These are phyloP conservation scores for Hericium rajendrae DNA, from an alignment of 768 basidiomycete species.

Conservation along the genomic window DNA sequence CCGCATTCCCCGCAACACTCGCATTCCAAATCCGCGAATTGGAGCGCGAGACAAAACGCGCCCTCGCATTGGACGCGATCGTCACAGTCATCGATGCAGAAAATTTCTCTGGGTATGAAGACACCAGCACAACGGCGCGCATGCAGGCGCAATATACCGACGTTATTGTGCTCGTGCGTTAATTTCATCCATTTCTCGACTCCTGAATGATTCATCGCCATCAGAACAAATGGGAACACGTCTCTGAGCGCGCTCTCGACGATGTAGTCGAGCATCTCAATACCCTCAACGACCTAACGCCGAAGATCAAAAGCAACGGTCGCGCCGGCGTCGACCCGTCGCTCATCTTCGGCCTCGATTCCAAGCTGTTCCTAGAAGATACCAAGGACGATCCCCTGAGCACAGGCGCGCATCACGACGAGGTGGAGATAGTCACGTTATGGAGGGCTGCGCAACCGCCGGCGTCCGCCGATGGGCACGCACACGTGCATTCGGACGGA, in stretches of 20 bases:
- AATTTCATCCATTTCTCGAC: background rate
- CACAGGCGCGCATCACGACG: slow-evolving; percentile 52
- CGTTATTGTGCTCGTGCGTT: slow-evolving; percentile 69
- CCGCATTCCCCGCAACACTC: slow-evolving; percentile 90
- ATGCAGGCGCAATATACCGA: slow-evolving; percentile 97
- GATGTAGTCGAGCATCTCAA: slow-evolving; percentile 78
- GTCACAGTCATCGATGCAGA: slow-evolving; percentile 87
- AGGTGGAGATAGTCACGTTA: slow-evolving; percentile 76
- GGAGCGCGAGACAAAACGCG: slow-evolving; percentile 65
- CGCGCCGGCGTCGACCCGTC: slow-evolving; percentile 62
- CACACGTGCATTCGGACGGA: slow-evolving; percentile 8
- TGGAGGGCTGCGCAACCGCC: slow-evolving; percentile 28
- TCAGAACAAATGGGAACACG: slow-evolving; percentile 87
- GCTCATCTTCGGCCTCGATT: slow-evolving; percentile 83
- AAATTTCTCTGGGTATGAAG: slow-evolving; percentile 90
- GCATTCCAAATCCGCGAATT: slow-evolving; percentile 91
- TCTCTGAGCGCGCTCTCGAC: slow-evolving; percentile 72
- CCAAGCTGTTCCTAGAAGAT: slow-evolving; percentile 52
- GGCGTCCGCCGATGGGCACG: slow-evolving; percentile 10
- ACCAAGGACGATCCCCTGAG: slow-evolving; percentile 5
- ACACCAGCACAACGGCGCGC: slow-evolving; percentile 82
- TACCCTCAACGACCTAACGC: slow-evolving; percentile 85
- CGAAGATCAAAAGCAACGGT: slow-evolving; percentile 65
- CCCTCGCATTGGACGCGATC: slow-evolving; percentile 81
- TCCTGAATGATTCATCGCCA: background rate